Percentiles rank a stretch among this genome's conserved stretches.
These are phyloP conservation scores for Calvatia gigantea DNA, from an alignment of 768 basidiomycete genomes.

Conservation along the genomic window DNA sequence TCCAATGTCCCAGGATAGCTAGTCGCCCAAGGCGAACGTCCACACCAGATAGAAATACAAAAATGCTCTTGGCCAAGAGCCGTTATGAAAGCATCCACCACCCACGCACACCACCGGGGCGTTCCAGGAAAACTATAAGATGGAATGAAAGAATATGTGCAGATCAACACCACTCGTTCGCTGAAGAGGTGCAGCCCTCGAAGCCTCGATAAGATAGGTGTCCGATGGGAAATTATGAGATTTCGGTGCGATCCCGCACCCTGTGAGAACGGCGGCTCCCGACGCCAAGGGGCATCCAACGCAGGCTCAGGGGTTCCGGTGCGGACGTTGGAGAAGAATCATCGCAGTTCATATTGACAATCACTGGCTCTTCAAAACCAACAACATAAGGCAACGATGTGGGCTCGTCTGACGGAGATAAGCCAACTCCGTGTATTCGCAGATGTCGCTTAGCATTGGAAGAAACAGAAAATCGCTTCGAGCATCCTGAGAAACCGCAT, in stretches of 20 bases:
- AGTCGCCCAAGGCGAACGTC: not conserved
- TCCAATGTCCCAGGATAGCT: not conserved
- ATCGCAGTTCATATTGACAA: constrained; percentile 12
- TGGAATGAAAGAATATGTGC: no score
- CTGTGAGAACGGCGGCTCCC: constrained; percentile 9
- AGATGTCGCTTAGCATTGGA: constrained; percentile 66
- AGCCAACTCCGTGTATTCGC: constrained; percentile 53
- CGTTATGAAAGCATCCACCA: no score
- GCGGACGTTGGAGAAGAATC: not conserved
- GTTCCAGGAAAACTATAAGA: no score
- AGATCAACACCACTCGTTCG: no score
- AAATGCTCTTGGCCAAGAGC: no score
- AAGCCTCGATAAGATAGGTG: not conserved
- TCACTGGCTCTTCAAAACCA: constrained; percentile 26
- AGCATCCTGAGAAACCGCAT: constrained; percentile 51
- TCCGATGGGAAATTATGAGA: not conserved
- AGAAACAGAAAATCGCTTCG: constrained; percentile 57
- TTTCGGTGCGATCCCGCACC: not conserved
- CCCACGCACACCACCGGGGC: no score
- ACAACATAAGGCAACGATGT: constrained; percentile 22
- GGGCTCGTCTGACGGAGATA: constrained; percentile 18
- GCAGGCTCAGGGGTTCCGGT: constrained; percentile 3
- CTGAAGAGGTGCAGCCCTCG: not conserved
- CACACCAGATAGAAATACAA: not conserved
- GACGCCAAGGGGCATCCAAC: constrained; percentile 14